Percentiles rank a stretch among this genome's conserved stretches.
These are phyloP conservation scores for Aureobasidium sp. DNA, from an alignment of 2,329 filamentous ascomycete species.

Conservation along the genomic window DNA sequence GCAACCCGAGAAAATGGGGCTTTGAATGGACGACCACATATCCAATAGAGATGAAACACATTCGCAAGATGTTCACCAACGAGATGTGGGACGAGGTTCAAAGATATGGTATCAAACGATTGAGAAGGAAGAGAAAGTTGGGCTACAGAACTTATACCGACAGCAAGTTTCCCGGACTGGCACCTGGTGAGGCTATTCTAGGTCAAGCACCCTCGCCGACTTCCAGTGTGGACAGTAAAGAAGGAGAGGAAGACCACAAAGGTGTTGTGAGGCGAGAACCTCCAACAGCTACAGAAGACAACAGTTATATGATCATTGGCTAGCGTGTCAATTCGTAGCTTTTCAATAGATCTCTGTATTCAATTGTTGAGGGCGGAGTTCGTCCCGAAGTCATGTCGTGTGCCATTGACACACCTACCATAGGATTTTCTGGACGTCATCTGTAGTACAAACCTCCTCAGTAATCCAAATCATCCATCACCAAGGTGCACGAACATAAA, in stretches of 20 bases:
- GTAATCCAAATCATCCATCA: background rate
- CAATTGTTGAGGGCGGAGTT: background rate
- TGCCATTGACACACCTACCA: background rate
- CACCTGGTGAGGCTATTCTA: background rate
- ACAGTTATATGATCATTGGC: background rate
- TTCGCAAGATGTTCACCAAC: background rate
- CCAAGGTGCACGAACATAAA: background rate
- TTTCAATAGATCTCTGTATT: no score
- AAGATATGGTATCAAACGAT: background rate
- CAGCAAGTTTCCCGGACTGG: background rate
- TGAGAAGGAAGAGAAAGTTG: background rate
- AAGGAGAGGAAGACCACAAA: background rate
- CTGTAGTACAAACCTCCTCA: background rate
- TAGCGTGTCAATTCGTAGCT: background rate
- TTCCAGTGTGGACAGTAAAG: background rate
- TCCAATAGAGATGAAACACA: background rate
- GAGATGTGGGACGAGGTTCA: background rate
- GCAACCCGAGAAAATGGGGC: background rate
- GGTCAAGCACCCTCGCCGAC: background rate
- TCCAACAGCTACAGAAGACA: background rate
- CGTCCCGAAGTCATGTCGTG: background rate
- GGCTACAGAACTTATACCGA: background rate
- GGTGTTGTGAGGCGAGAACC: background rate
- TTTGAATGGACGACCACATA: background rate
- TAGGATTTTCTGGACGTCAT: background rate